Conservation (phyloP, 257 asterid species). For the Solanum peruvianum region DNA sequence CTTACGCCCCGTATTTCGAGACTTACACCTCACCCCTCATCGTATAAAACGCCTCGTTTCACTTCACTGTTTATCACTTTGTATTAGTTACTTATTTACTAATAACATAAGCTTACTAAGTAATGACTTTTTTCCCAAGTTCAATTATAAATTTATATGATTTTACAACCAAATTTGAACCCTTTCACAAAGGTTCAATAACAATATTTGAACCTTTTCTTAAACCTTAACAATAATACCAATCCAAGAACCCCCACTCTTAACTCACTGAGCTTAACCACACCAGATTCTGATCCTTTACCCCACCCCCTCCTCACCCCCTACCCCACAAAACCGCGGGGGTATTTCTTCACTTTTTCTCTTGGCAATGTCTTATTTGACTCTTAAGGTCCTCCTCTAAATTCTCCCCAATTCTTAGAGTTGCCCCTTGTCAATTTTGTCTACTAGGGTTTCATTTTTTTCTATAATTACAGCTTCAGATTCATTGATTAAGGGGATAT, state of each 20-base stretch:
- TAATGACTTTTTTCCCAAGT: background rate
- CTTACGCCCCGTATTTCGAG: no score
- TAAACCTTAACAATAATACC: background rate
- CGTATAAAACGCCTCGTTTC: no score
- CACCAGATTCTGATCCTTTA: background rate
- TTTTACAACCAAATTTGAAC: background rate
- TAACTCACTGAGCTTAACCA: background rate
- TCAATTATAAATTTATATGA: background rate
- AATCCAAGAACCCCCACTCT: background rate
- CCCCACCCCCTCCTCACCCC: no score
- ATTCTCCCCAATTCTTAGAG: background rate
- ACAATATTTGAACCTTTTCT: background rate
- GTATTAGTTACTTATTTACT: no score
- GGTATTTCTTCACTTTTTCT: background rate
- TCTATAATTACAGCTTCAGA: background rate
- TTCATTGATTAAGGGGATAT: background rate
- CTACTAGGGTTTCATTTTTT: background rate
- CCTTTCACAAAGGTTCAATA: background rate
- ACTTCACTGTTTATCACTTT: no score
- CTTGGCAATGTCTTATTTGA: background rate
- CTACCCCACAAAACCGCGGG: background rate
- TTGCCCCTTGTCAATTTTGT: background rate
- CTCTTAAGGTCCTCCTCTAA: background rate
- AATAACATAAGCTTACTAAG: no score
- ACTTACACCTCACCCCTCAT: rapidly evolving